Evolutionary conservation across 2,329 filamentous ascomycete genomes (phyloP).

Genomic region (Aureobasidium sp.): DNA sequence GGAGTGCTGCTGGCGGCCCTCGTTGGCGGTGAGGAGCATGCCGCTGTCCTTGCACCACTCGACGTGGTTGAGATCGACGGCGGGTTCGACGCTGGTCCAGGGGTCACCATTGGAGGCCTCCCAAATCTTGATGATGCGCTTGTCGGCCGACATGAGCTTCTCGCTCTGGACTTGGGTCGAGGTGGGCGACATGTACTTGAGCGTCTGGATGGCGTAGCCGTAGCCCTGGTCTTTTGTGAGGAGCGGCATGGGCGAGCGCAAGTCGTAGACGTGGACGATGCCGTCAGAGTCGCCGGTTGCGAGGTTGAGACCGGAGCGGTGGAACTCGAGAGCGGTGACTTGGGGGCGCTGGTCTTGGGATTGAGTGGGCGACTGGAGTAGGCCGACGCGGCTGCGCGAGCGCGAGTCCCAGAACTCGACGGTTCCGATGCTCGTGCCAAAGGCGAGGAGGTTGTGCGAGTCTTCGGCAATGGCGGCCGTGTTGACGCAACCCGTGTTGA

Average conservation of each 20-base stretch:
- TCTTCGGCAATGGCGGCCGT: slow-evolving; percentile 77
- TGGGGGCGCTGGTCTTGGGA: slow-evolving; percentile 42
- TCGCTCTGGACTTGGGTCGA: slow-evolving; percentile 61
- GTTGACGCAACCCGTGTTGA: slow-evolving; percentile 79
- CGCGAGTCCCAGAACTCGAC: slow-evolving; percentile 95
- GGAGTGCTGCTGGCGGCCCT: slow-evolving; percentile 87
- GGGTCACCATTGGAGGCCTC: slow-evolving; percentile 72
- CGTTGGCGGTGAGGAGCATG: slow-evolving; percentile 94
- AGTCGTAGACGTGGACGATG: slow-evolving; percentile 81
- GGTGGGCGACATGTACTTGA: slow-evolving; percentile 58
- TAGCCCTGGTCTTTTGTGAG: slow-evolving; percentile 94
- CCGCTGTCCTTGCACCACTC: slow-evolving; percentile 87
- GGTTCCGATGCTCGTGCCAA: slow-evolving; percentile 89
- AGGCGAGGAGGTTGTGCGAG: slow-evolving; percentile 83
- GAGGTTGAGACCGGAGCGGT: slow-evolving; percentile 71
- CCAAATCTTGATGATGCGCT: slow-evolving; percentile 96
- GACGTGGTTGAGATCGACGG: slow-evolving; percentile 90
- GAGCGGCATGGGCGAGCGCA: slow-evolving; percentile 77
- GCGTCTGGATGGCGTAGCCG: slow-evolving; percentile 81
- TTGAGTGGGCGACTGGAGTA: slow-evolving; percentile 53
- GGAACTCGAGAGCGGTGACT: slow-evolving; percentile 82
- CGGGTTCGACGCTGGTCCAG: slow-evolving; percentile 92
- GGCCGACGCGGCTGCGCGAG: slow-evolving; percentile 70
- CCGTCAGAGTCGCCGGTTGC: slow-evolving; percentile 83
- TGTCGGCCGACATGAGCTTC: slow-evolving; percentile 87